Evolutionary conservation across 2,329 filamentous ascomycete species (phyloP), one percentile per base, ranked within the genome.

Genomic region (Domatiomyces globalis): DNA sequence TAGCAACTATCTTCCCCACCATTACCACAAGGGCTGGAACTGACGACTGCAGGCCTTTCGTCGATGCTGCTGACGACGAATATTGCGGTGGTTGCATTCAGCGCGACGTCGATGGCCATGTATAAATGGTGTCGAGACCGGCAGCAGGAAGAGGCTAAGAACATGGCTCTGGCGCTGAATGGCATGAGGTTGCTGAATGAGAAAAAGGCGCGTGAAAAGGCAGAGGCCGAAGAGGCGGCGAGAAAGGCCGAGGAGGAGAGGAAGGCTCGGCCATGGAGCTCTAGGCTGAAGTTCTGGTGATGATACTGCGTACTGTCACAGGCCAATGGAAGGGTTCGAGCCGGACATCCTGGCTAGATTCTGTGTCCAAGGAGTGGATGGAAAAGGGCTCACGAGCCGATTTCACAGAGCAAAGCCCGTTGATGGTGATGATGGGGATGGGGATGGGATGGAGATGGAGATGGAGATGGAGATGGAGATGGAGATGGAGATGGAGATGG

Each of bases 41-140:
- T 58, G 48, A 58, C 46, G 33, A 18, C 42, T 45, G 50, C 48
- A 49, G 51, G 51, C 19, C 53, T 56, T 51, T 46, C 43, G 29
- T 49, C 20, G 15, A 46, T 56, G 33, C 29, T 49, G 15, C 47
- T 36, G 19, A 55, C 58, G 1, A 82, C 84, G 36, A 94, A 94
- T 63, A 94, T 86, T 85, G 88, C 87, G 0, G 87, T 92, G 5
- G 85, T 81, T 5, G 75, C 80, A 36, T 94, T 92, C 65, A 73
- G 83, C 20, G 64, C 84, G 18, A 78, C 77, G 5, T 82, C 84
- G n/a, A 72, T 84, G 46, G 75, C 76, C 27, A 83, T 83, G 48
- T 92, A 88, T 69, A 87, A 95, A 68, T 87, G 84, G 63, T 96
- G 90, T 69, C 81, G 88, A 63, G 82, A 81, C 59, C 77, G 78